phyloP scores from a whole-genome alignment of 2,329 filamentous ascomycete species.

The Verticillium tricorpus region DNA sequence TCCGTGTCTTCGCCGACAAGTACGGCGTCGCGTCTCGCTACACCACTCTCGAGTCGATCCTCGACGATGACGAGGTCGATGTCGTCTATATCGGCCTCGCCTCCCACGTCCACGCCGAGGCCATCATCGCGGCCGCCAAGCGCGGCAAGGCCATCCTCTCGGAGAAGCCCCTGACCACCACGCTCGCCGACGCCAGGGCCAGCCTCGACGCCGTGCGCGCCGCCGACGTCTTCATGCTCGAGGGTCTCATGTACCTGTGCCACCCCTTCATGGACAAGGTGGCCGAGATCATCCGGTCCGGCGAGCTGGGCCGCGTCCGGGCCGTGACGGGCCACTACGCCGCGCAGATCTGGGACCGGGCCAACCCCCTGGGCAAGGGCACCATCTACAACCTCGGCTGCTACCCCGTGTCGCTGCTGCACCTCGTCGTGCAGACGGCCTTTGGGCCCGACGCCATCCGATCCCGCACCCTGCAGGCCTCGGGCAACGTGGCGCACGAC shows the following conservation, averaged over 20 bases:
- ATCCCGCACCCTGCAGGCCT: constrained; percentile 13
- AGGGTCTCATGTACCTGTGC: constrained; percentile 22
- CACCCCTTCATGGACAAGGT: constrained; percentile 19
- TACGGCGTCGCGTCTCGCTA: constrained; percentile 16
- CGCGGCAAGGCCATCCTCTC: constrained; percentile 20
- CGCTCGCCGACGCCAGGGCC: constrained; percentile 17
- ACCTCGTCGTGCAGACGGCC: constrained; percentile 18
- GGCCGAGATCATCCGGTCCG: constrained; percentile 16
- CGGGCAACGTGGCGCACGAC: constrained; percentile 17
- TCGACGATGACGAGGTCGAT: constrained; percentile 18
- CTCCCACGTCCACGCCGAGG: constrained; percentile 20
- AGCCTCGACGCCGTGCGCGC: constrained; percentile 17
- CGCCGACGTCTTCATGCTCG: constrained; percentile 19
- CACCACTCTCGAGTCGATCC: constrained; percentile 15
- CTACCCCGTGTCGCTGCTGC: constrained; percentile 21
- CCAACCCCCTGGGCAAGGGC: constrained; percentile 21
- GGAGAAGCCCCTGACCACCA: constrained; percentile 21
- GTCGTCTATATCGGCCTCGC: constrained; percentile 21
- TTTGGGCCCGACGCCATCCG: constrained; percentile 15
- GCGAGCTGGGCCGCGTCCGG: constrained; percentile 15
- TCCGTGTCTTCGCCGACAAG: constrained; percentile 18
- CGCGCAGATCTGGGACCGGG: constrained; percentile 20
- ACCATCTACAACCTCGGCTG: constrained; percentile 24
- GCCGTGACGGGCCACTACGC: constrained; percentile 20
- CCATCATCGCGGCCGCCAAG: constrained; percentile 17